A percentile compares a stretch with the other conserved stretches of the same genome.
phyloP scores from a whole-genome alignment of 1,139 yeast genomes.

The Suzukiozyma palmioleophila region DNA sequence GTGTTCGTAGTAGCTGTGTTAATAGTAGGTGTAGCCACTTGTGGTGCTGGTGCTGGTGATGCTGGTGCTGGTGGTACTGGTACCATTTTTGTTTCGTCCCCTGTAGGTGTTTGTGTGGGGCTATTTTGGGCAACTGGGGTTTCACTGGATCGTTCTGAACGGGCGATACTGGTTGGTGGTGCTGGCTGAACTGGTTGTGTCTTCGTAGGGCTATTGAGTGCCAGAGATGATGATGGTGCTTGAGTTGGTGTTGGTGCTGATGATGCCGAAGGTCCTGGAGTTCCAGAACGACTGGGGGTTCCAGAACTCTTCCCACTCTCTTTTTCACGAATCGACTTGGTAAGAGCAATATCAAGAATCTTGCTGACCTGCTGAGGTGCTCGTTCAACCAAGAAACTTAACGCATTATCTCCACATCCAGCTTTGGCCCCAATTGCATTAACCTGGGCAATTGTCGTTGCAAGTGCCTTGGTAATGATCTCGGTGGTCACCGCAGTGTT shows the following conservation, averaged over 20 bases:
- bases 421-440: slow-evolving; percentile 83
- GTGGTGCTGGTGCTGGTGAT: slow-evolving; percentile 9
- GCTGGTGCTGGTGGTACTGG: slow-evolving; percentile 6
- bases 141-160: slow-evolving; percentile 1
- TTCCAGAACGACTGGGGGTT: slow-evolving; percentile 23
- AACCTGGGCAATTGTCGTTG: slow-evolving; percentile 88
- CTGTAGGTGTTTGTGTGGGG: neutral
- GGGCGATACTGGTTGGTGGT: slow-evolving; percentile 9
- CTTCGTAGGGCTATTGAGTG: no score
- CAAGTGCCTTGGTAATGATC: slow-evolving; percentile 84
- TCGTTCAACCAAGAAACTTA: slow-evolving; percentile 75
- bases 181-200: slow-evolving; percentile 1
- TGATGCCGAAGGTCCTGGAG: slow-evolving; percentile 22
- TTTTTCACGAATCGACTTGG: slow-evolving; percentile 67
- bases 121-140: neutral
- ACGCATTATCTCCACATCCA: slow-evolving; percentile 77
- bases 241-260: slow-evolving; percentile 3
- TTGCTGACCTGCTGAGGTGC: slow-evolving; percentile 86
- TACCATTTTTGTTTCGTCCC: slow-evolving; percentile 2
- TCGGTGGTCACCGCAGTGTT: slow-evolving; percentile 74
- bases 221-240: no score
- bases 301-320: slow-evolving; percentile 24
- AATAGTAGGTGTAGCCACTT: slow-evolving; percentile 6
- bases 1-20: slow-evolving; percentile 3
- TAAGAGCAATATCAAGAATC: slow-evolving; percentile 77